A percentile compares a stretch with the other conserved stretches of the same genome.
Conservation (phyloP, 371 early-diverging fungal species). For the Mycotypha africana region DNA sequence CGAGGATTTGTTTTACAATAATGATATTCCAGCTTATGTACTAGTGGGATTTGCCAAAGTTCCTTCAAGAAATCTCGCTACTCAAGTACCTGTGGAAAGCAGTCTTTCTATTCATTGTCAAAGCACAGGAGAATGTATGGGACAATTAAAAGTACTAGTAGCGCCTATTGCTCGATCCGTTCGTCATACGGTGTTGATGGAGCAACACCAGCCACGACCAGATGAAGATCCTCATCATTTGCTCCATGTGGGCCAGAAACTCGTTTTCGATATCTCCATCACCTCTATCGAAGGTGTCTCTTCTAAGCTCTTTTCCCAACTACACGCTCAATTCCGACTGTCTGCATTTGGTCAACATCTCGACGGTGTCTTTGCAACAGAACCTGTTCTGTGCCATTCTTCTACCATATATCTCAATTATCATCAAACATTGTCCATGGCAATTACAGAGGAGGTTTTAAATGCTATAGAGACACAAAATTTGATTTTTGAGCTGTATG, state of each 20-base stretch:
- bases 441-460: constrained; percentile 39
- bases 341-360: constrained; percentile 55
- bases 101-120: constrained; percentile 48
- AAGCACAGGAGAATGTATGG: constrained; percentile 49
- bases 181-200: too few species aligned
- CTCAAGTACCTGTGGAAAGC: constrained; percentile 43
- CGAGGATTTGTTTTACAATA: constrained; percentile 63
- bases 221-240: constrained; percentile 11
- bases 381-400: not conserved
- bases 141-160: constrained; percentile 40
- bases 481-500: constrained; percentile 61
- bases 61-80: constrained; percentile 40
- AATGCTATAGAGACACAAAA: constrained; percentile 39
- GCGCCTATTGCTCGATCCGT: constrained; percentile 44
- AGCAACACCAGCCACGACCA: too few species aligned
- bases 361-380: constrained; percentile 17
- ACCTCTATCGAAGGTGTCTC: constrained; percentile 59
- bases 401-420: constrained; percentile 48
- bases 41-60: constrained; percentile 55
- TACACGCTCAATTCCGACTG: constrained; percentile 76
- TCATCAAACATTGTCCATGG: constrained; percentile 55
- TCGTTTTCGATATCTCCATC: constrained; percentile 72
- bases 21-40: constrained; percentile 41
- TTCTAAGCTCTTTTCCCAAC: constrained; percentile 61
- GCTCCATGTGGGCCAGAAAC: constrained; percentile 44